Percentiles rank a stretch among this genome's conserved stretches.
Conservation (phyloP, 345 rosid genomes). For the Iberis pinnata region DNA sequence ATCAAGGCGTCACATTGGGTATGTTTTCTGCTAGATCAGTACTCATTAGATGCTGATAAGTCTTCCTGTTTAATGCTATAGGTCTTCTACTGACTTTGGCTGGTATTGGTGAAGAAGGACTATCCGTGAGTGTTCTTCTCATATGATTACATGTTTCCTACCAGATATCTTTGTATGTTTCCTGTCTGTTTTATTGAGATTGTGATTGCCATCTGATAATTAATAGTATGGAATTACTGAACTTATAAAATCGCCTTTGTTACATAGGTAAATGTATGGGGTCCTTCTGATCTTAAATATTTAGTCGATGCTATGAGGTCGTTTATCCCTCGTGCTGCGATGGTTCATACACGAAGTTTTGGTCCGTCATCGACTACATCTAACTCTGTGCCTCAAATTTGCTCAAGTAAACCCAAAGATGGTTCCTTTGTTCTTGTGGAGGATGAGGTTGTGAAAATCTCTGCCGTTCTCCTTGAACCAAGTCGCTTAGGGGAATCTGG, state of each 20-base stretch:
- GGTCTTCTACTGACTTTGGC: slow-evolving; percentile 91
- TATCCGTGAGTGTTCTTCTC: slow-evolving; percentile 64
- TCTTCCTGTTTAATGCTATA: slow-evolving; percentile 25
- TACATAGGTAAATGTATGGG: slow-evolving; percentile 86
- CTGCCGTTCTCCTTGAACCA: slow-evolving; percentile 58
- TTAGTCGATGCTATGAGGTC: slow-evolving; percentile 93
- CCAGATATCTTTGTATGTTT: slow-evolving; percentile 29
- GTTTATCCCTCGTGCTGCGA: slow-evolving; percentile 92
- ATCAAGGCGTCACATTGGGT: not conserved
- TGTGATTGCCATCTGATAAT: not conserved
- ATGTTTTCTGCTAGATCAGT: slow-evolving; percentile 5
- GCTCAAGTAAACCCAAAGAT: slow-evolving; percentile 33
- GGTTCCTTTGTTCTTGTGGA: slow-evolving; percentile 60
- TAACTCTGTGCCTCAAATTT: slow-evolving; percentile 33
- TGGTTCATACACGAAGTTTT: slow-evolving; percentile 86
- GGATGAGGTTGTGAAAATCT: slow-evolving; percentile 84
- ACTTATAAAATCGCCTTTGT: not conserved
- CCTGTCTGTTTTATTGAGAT: slow-evolving; percentile 20
- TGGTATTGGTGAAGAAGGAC: slow-evolving; percentile 86
- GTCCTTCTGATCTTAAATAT: slow-evolving; percentile 89
- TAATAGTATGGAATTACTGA: slow-evolving; percentile 11
- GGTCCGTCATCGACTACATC: slow-evolving; percentile 41
- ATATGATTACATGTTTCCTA: too few species aligned
- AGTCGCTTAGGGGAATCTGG: slow-evolving; percentile 30
- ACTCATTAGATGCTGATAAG: slow-evolving; percentile 11